Conservation (phyloP, 305 asterid genomes). For the Caryopteris hybrid region DNA sequence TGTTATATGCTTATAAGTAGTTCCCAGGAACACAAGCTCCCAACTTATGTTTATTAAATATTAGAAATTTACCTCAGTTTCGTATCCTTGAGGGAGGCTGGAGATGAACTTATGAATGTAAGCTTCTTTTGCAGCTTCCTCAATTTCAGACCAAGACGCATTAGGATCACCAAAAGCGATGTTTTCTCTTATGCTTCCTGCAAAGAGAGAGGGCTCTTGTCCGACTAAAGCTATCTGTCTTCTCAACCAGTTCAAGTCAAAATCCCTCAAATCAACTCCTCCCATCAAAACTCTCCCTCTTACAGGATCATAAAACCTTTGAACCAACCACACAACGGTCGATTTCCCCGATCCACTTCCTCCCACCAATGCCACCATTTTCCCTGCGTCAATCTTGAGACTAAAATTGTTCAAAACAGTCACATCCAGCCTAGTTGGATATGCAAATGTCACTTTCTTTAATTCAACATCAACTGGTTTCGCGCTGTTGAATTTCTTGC, state of each 20-base stretch:
- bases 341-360: constrained; percentile 91
- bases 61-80: constrained; percentile 66
- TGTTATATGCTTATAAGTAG: neutral
- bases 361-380: constrained; percentile 79
- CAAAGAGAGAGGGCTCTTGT: constrained; percentile 79
- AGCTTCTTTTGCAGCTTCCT: constrained; percentile 78
- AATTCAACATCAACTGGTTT: constrained; percentile 55
- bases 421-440: constrained; percentile 61
- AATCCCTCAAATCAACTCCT: constrained; percentile 58
- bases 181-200: constrained; percentile 75
- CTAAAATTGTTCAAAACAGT: constrained; percentile 47
- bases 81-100: constrained; percentile 84
- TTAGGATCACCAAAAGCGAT: constrained; percentile 61
- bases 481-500: constrained; percentile 38
- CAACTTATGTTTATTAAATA: neutral
- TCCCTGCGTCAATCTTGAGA: constrained; percentile 52
- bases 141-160: constrained; percentile 79
- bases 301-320: constrained; percentile 74
- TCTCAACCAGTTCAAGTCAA: constrained; percentile 68
- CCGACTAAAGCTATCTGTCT: constrained; percentile 67
- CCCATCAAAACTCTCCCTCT: constrained; percentile 59
- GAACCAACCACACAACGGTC: constrained; percentile 70
- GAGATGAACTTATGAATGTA: constrained; percentile 70
- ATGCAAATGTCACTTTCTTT: constrained; percentile 59
- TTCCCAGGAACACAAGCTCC: too few relatives aligned